Base-by-base conservation (phyloP, 2,329 filamentous ascomycete species). In the Harringtonia aguacate region DNA sequence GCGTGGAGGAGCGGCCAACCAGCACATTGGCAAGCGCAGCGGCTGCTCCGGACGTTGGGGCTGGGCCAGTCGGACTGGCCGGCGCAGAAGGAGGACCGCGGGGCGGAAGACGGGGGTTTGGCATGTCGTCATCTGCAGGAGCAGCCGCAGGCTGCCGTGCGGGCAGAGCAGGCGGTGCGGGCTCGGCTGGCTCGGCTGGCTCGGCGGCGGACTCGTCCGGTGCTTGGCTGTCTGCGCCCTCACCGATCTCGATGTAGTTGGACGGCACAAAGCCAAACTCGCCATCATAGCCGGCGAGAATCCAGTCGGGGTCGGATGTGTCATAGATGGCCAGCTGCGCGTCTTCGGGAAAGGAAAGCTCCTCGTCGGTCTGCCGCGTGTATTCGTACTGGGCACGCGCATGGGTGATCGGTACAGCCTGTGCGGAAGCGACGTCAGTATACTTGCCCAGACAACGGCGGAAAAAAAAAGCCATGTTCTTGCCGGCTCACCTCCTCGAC, bases 341-440 rank as follows among this genome's bases (percentile, higher is more conserved):
- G 59, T 95, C 89, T 67, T 98, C 92, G 39, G 86, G 77, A 60
- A 98, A 97, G 21, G 90, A 97, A 10, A 98, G 72, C 65, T 98
- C 92, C 64, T 98, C 92, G 58, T 98, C 92, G 21, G 92, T 98
- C 67, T 98, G 92, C 55, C 90, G 79, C 41, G 86, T 86, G 62
- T 98, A 98, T 62, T 98, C 92, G 69, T 90, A 98, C n/a, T 97
- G 76, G n/a, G 92, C 86, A 61, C 84, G 88, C 40, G 90, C 92
- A 53, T 81, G 73, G 49, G 46, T 52, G 50, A 72, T 61, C 20
- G 81, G 77, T 59, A 69, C 64, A 46, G 78, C 75, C 73, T 82
- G 44, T 8, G 21, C 8, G n/a, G n/a, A n/a, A n/a, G n/a, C n/a
- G 21, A 6, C 5, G 22, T 38, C 22, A 38, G 36, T 24, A 38